Evolutionary conservation across 2,329 filamentous ascomycete genomes (phyloP).

Genomic region (Diaporthe caulivora): DNA sequence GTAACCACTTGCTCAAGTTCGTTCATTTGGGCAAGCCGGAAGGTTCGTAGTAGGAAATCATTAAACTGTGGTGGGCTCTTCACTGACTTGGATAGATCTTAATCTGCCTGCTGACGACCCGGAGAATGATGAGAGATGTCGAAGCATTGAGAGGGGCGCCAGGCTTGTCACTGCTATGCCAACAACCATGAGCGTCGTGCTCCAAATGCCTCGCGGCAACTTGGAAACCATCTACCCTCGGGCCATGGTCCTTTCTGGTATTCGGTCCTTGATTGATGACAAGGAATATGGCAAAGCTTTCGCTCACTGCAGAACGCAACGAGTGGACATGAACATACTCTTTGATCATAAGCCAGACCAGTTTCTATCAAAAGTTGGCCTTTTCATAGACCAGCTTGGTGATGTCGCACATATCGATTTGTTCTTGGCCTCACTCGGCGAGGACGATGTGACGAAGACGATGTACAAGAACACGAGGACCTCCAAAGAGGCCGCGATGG

Average conservation of each 20-base stretch:
- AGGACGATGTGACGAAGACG: conserved; percentile 92
- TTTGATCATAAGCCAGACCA: conserved; percentile 92
- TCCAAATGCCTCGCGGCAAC: conserved; percentile 97
- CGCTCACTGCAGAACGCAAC: conserved; percentile 87
- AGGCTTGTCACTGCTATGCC: conserved; percentile 91
- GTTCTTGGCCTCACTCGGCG: conserved; percentile 87
- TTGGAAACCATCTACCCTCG: conserved; percentile 94
- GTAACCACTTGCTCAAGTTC: conserved; percentile 93
- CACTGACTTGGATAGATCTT: conserved; percentile 69
- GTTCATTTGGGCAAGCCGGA: conserved; percentile 80
- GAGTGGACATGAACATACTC: conserved; percentile 97
- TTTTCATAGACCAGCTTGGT: conserved; percentile 87
- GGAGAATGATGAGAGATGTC: conserved; percentile 90
- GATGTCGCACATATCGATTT: conserved; percentile 88
- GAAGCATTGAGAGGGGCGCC: conserved; percentile 91
- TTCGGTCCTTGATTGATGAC: conserved; percentile 82
- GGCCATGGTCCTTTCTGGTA: conserved; percentile 91
- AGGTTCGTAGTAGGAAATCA: conserved; percentile 59
- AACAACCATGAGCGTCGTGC: conserved; percentile 83
- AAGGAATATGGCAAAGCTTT: conserved; percentile 90
- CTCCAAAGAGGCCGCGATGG: conserved; percentile 36
- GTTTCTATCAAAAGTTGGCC: conserved; percentile 80
- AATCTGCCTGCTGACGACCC: conserved; percentile 89
- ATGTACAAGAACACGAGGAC: conserved; percentile 91
- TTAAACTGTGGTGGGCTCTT: neutral